Base-by-base conservation (phyloP, 495 filamentous ascomycete genomes). In the Aspergillus affinis region DNA sequence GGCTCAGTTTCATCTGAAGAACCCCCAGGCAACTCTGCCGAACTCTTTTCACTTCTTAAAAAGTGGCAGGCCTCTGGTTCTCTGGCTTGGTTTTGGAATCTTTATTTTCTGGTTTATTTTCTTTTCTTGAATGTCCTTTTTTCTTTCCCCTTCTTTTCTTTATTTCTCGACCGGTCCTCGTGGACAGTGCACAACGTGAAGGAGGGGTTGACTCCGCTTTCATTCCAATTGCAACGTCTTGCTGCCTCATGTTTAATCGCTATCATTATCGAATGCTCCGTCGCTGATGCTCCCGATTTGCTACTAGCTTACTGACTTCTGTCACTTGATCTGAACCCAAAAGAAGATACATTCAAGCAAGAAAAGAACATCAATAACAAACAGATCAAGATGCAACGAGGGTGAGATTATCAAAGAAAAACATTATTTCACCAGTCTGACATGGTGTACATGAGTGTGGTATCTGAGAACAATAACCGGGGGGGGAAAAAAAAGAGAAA, bases 1-100 rank as follows among this genome's bases (percentile, higher is more conserved):
- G 29, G 29, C 29, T 32, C 29, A 32, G 29, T 32, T 32, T 32
- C 29, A 32, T 32, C 29, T 17, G 36, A 17, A 53, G 51, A 53
- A 53, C 26, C 17, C 15, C 17, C 51, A 21, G 51, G 51, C 51
- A 53, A 53, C 51, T 53, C 51, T 29, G 51, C 51, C 51, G 51
- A 53, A 41, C 36, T 17, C 36, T 4, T 15, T 26, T 13, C 8
- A 4, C 13, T 41, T 41, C 36, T 41, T 41, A 41, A 41, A 41
- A 41, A 41, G 10, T 41, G 36, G 36, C 36, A 13, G 36, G 30
- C 30, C 10, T 32, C 30, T 32, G 6, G 3, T 12, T 32, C 30
- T 30, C 29, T 4, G 30, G 30, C 1, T 32, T 32, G 30, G 30
- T 32, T 32, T 32, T 32, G 30, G 10, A 12, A n/a, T n/a, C n/a